These are phyloP conservation scores for Scenedesmus sp. DNA, from an alignment of 163 green algal species.

Conservation along the genomic window DNA sequence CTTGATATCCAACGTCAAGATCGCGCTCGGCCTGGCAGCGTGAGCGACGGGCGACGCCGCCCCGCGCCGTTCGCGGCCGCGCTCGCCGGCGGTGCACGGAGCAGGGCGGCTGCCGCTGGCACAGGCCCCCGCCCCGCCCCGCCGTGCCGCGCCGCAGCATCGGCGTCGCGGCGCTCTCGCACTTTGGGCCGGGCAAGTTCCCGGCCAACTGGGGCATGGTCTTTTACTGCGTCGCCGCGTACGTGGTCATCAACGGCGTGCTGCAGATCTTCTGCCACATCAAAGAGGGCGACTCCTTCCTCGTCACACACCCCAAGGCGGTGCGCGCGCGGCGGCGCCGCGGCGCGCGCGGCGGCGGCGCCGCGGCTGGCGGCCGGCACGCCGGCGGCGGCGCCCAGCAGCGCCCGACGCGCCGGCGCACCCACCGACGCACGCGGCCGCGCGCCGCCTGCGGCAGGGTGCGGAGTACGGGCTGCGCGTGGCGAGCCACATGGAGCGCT, in stretches of 20 bases:
- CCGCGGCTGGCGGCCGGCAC: too few relatives aligned
- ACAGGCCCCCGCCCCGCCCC: not conserved
- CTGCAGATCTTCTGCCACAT: conserved; percentile 52
- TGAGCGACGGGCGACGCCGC: conserved; percentile 49
- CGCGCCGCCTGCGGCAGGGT: too few relatives aligned
- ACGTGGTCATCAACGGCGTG: conserved; percentile 51
- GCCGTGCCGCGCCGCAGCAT: conserved; percentile 48
- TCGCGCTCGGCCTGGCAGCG: conserved; percentile 52
- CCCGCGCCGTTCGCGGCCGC: too few relatives aligned
- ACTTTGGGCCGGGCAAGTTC: conserved; percentile 69
- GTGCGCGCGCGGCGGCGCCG: conserved; percentile 19
- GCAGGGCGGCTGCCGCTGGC: not conserved
- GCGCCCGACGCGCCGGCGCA: too few relatives aligned
- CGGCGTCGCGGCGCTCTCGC: conserved; percentile 47
- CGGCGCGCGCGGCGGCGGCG: too few relatives aligned
- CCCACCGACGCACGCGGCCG: too few relatives aligned
- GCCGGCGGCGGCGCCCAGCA: too few relatives aligned
- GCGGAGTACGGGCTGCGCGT: conserved; percentile 44
- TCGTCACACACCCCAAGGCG: conserved; percentile 53
- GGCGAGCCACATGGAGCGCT: conserved; percentile 50
- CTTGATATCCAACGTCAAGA: conserved; percentile 63
- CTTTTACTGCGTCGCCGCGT: conserved; percentile 51
- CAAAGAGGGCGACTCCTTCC: conserved; percentile 56
- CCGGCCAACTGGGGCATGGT: conserved; percentile 61
- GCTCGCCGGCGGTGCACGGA: too few relatives aligned